Percentiles rank a stretch among this genome's conserved stretches.
Evolutionary conservation across 2,329 filamentous ascomycete genomes (phyloP).

Genomic region (Fusarium guadeloupense): DNA sequence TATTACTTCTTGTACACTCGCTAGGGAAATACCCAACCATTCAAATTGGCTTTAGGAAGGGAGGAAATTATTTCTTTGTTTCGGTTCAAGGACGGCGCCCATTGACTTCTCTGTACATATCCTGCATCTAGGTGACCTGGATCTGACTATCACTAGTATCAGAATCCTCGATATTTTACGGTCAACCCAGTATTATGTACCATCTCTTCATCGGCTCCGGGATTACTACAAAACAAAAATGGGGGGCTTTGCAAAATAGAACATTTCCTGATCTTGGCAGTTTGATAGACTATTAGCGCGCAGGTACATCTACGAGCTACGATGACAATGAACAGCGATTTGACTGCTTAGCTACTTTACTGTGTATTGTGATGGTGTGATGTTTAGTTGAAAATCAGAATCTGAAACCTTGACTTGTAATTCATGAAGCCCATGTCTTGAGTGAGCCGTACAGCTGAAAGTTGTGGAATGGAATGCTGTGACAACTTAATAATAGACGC

Average conservation of each 20-base stretch:
- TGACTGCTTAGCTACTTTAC: constrained; percentile 9
- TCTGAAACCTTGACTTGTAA: not conserved
- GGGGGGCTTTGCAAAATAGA: constrained; percentile 28
- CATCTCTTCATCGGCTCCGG: constrained; percentile 16
- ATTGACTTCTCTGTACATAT: constrained; percentile 47
- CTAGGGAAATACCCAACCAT: constrained; percentile 47
- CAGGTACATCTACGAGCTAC: constrained; percentile 40
- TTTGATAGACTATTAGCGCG: constrained; percentile 33
- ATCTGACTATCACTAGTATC: constrained; percentile 7
- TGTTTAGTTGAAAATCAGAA: not conserved
- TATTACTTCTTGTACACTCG: constrained; percentile 51
- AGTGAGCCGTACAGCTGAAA: not conserved
- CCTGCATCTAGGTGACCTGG: constrained; percentile 34
- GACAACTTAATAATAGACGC: not conserved
- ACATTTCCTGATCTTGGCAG: constrained; percentile 26
- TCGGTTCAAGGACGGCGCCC: constrained; percentile 39
- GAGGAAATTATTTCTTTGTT: constrained; percentile 23
- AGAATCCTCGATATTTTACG: not conserved
- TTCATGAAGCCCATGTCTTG: not conserved
- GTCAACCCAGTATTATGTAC: constrained; percentile 23
- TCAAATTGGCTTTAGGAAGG: constrained; percentile 39
- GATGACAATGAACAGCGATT: constrained; percentile 38
- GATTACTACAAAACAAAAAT: constrained; percentile 23
- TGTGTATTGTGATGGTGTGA: not conserved
- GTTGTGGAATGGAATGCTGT: constrained; percentile 15